Base-by-base conservation (phyloP, 2,329 filamentous ascomycete genomes). In the Sporothrix brunneoviolacea region DNA sequence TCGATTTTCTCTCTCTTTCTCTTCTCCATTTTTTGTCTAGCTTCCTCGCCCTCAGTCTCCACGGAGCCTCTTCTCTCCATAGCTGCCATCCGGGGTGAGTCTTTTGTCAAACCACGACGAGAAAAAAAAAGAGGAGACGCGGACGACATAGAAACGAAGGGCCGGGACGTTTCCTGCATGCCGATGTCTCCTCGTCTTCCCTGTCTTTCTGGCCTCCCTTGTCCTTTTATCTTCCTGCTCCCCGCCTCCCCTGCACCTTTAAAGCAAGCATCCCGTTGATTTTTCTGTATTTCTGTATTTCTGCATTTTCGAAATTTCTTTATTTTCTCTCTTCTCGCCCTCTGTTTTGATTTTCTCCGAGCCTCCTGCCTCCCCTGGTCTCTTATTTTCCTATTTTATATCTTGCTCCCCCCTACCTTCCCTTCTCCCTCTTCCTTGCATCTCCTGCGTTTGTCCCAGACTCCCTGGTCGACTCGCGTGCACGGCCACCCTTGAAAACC, bases 401-500 rank as follows among this genome's bases (percentile, higher is more conserved):
- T 48, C 13, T 19, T 40, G 15, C 39, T 39, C 42, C 32, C 27
- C 19, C 38, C 37, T 41, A 19, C 35, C 19, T 44, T 53, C 37
- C 32, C 30, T 32, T 42, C 16, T 35, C 15, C 13, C 15, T 48
- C 37, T 48, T 41, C 48, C 33, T 52, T 19, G 13, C 48, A 33
- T 42, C 21, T 46, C 13, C 28, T 46, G n/a, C 24, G 18, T 24
- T 37, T 48, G 35, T 50, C 22, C 51, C 27, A 35, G 46, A 39
- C 27, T 44, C 48, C 50, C 54, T 43, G 39, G 48, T 54, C 51
- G 30, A 47, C 38, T 50, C 38, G 41, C 19, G 52, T 51, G 52
- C 54, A 54, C 54, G 54, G 50, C 47, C 50, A 47, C 33, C 47
- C 49, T 51, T 22, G 52, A 54, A 46, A 43, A 32, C 52, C 46